Evolutionary conservation across 2,329 filamentous ascomycete genomes (phyloP), one percentile per base, ranked within the genome.

Genomic region (Aspergillus pseudoglaucus): DNA sequence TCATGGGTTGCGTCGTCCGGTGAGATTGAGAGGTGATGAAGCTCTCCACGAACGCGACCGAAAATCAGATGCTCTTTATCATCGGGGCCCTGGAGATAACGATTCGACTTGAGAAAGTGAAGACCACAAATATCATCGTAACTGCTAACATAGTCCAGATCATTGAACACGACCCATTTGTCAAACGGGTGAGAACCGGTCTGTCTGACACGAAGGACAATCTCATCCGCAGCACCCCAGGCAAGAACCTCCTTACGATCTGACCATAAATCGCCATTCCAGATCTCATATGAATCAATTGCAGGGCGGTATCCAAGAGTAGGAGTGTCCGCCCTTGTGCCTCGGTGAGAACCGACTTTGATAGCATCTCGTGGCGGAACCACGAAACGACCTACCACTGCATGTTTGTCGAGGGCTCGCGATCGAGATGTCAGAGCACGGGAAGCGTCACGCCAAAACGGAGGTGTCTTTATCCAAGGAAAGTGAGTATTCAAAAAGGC

Each of bases 91-190:
- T 62, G 61, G 42, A 57, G 52, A 46, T 58, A 59, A 46, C 75
- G 70, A 20, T 68, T 61, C 5, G 72, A 66, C 23, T 66, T 65
- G 25, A 85, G 58, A 1, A 84, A 57, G 53, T 78, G 77, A 43
- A 84, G 52, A 25, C 75, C 71, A 15, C 78, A 79, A 30, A 85
- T 78, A 59, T 85, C 82, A 58, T 84, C 79, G 47, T 74, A 45
- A 71, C 80, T 69, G 53, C 79, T 78, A 20, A 65, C 62, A 40
- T 74, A 68, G 6, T 75, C 68, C 5, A 75, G 63, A 12, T 78
- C 75, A 47, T 74, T 74, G 55, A 80, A 82, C 2, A 74, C 69
- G 32, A 72, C 68, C 77, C 78, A 83, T 27, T 62, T 60, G 47
- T 64, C 65, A 46, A 60, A 58, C 41, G 37, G 47, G 14, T 51